Base-by-base conservation (phyloP, 2,329 filamentous ascomycete genomes). In the Fusarium begoniae region DNA sequence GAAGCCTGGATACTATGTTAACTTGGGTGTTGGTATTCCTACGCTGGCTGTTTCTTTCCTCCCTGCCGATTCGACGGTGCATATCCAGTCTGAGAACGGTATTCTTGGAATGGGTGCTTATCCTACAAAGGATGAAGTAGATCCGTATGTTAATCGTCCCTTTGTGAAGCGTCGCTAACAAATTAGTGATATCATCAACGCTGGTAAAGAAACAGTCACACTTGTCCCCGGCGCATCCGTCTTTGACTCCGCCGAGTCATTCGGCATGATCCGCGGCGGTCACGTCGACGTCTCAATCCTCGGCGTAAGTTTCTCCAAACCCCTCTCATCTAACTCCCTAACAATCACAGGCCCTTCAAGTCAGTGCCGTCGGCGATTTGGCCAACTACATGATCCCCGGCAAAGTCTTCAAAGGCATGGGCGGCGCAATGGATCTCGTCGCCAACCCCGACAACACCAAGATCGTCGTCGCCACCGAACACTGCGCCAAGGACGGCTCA, bases 381-480 rank as follows among this genome's bases (percentile, higher is more conserved):
- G 94, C 94, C 51, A 96, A 96, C 83, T 97, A 94, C 86, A 96
- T 96, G 92, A 93, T 97, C 72, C 94, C 94, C 0, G 94, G 94
- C 30, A 96, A 96, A 83, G 90, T 94, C 17, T 91, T 95, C 83
- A 96, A 96, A 87, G 94, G 94, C 24, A 96, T 97, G 91, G 94
- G 94, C 69, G 91, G 91, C 35, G 91, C 91, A 24, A 93, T 93
- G 91, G 91, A 93, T 79, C 83, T 93, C 13, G 90, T 93, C 17
- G 91, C 90, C 43, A 93, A 93, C 82, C 91, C 91, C 1, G 90
- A 92, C 75, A 86, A 87, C 77, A 93, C 91, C 74, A 93, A 92
- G 85, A 92, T 93, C 75, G 90, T 93, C 9, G 90, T 93, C 7
- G 89, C 91, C 1, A 93, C 91, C 6, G 91, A 92, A 78, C 91